A percentile compares a stretch with the other conserved stretches of the same genome.
These are phyloP conservation scores for Cercophora scortea DNA, from an alignment of 495 filamentous ascomycete species.

Conservation along the genomic window DNA sequence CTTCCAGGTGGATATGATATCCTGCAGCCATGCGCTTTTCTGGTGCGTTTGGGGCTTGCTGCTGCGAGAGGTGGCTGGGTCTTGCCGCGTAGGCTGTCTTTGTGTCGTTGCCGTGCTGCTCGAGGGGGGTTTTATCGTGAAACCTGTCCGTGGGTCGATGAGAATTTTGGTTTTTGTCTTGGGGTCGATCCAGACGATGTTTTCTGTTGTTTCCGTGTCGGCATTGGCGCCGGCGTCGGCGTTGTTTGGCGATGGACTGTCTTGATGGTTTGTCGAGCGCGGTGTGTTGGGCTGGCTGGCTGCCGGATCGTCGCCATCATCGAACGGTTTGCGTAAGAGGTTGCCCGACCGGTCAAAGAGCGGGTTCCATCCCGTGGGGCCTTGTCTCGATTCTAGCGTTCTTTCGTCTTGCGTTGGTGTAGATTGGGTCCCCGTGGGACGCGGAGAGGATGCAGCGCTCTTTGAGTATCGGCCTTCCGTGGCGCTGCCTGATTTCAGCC, in stretches of 20 bases:
- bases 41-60: background rate
- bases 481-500: conserved; percentile 50
- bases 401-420: background rate
- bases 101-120: background rate
- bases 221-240: background rate
- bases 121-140: conserved; percentile 7
- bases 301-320: conserved; percentile 14
- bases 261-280: no score
- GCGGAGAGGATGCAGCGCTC: background rate
- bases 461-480: background rate
- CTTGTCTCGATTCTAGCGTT: background rate
- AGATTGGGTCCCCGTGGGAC: background rate
- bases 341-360: conserved; percentile 24
- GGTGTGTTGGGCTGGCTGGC: no score
- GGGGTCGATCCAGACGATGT: conserved; percentile 62
- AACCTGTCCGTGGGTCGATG: conserved; percentile 22
- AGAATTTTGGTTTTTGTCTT: conserved; percentile 48
- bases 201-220: conserved; percentile 14
- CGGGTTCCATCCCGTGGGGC: background rate
- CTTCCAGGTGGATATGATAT: conserved; percentile 22
- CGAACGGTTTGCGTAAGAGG: conserved; percentile 30
- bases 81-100: background rate
- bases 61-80: background rate
- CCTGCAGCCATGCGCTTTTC: background rate
- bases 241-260: background rate